Conservation (phyloP, 1,284 basidiomycete species). For the Tilletia setariae region DNA sequence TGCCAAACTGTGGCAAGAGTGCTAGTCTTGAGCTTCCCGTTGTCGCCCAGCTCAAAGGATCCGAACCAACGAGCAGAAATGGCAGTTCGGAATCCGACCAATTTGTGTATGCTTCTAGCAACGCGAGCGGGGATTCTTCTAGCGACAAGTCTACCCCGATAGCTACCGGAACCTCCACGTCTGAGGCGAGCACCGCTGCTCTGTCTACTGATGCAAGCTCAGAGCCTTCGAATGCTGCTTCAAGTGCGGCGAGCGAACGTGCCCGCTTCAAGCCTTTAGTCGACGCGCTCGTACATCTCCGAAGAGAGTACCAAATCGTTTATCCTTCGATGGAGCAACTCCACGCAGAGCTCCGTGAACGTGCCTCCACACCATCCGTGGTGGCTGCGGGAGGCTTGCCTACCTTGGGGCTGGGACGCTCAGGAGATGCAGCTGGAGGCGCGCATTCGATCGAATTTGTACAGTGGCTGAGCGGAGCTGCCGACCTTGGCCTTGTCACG, state of each 20-base stretch:
- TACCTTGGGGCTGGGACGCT: not conserved
- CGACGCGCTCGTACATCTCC: constrained; percentile 23
- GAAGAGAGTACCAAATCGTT: constrained; percentile 14
- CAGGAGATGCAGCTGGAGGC: not conserved
- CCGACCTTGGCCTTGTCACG: constrained; percentile 1
- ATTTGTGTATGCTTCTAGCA: constrained; percentile 10
- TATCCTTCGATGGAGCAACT: constrained; percentile 14
- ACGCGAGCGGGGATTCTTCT: not conserved
- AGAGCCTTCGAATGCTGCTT: too few species aligned
- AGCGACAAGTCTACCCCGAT: not conserved
- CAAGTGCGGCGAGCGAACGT: constrained; percentile 17
- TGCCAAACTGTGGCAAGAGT: constrained; percentile 1
- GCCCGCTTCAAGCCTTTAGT: constrained; percentile 29
- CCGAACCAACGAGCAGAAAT: constrained; percentile 14
- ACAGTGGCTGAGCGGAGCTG: constrained; percentile 8
- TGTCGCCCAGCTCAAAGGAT: not conserved
- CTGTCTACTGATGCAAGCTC: not conserved
- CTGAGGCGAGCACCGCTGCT: constrained; percentile 16
- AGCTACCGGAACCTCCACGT: not conserved
- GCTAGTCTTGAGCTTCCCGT: too few species aligned
- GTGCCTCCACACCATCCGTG: not conserved
- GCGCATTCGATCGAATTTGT: constrained; percentile 10
- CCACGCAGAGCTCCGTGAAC: constrained; percentile 7
- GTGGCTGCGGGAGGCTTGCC: not conserved
- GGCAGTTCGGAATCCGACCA: not conserved